A percentile compares a stretch with the other conserved stretches of the same genome.
phyloP scores from a whole-genome alignment of 164 flowering plant genomes.

The Vitis rotundifolia region DNA sequence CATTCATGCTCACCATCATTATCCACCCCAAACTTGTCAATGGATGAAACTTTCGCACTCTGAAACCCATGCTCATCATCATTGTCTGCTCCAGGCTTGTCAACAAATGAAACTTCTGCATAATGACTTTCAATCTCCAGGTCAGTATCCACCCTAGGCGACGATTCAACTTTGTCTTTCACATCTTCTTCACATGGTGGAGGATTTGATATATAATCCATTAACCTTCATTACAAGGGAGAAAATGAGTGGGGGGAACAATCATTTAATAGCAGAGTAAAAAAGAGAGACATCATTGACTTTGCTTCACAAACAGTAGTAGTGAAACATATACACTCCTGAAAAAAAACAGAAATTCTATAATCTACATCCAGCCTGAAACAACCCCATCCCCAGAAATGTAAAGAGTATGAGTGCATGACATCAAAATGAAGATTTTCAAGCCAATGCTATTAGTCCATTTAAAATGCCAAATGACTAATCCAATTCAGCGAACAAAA shows the following conservation, averaged over 20 bases:
- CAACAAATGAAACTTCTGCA: too few relatives aligned
- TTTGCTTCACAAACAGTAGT: background rate
- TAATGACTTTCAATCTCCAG: too few relatives aligned
- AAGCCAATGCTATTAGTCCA: background rate
- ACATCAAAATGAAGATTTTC: background rate
- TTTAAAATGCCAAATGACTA: background rate
- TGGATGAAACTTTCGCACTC: slow-evolving; percentile 6
- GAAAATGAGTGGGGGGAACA: background rate
- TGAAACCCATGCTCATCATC: slow-evolving; percentile 8
- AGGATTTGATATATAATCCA: background rate
- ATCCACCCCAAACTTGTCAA: slow-evolving; percentile 11
- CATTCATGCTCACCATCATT: slow-evolving; percentile 5
- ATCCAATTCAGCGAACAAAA: too few relatives aligned
- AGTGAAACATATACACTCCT: background rate
- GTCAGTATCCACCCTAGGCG: too few relatives aligned
- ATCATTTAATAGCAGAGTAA: background rate
- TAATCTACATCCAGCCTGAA: background rate
- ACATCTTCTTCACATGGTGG: too few relatives aligned
- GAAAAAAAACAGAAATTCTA: too few relatives aligned
- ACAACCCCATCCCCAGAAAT: background rate
- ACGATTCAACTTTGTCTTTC: too few relatives aligned
- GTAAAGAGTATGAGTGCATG: too few relatives aligned
- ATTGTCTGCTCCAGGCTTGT: background rate
- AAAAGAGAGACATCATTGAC: background rate
- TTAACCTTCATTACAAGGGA: slow-evolving; percentile 6